phyloP scores from a whole-genome alignment of 164 flowering plant genomes.

The Paratinospora sagittata region DNA sequence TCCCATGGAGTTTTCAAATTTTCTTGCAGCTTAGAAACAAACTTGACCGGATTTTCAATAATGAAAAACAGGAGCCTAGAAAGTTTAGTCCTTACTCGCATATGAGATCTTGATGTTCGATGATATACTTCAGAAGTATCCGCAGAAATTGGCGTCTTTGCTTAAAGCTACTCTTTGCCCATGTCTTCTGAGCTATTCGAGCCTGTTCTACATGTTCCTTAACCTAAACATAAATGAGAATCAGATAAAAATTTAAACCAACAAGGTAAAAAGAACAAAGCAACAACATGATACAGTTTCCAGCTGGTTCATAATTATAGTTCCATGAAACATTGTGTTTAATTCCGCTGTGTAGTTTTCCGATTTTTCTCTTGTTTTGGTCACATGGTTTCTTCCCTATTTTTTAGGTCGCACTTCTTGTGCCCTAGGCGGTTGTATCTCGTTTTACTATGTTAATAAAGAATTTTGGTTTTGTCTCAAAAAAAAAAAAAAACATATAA shows the following conservation, averaged over 20 bases:
- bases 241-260: neutral
- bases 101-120: constrained; percentile 93
- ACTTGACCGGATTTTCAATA: neutral
- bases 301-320: neutral
- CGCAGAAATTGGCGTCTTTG: constrained; percentile 89
- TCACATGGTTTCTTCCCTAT: too few species aligned
- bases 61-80: neutral
- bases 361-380: too few species aligned
- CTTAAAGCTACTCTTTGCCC: constrained; percentile 92
- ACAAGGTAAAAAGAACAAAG: neutral
- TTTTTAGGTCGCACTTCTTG: too few species aligned
- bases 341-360: too few species aligned
- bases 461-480: too few species aligned
- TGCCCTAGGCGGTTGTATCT: too few species aligned
- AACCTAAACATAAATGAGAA: constrained; percentile 41
- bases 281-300: neutral
- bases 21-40: too few species aligned
- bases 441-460: too few species aligned
- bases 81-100: constrained; percentile 69
- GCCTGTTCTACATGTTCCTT: constrained; percentile 75
- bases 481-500: too few species aligned
- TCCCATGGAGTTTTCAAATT: too few species aligned
- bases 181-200: constrained; percentile 76
- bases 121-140: constrained; percentile 85
- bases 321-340: neutral